phyloP scores from a whole-genome alignment of 1,284 basidiomycete species.

The Cutaneotrichosporon sp. region DNA sequence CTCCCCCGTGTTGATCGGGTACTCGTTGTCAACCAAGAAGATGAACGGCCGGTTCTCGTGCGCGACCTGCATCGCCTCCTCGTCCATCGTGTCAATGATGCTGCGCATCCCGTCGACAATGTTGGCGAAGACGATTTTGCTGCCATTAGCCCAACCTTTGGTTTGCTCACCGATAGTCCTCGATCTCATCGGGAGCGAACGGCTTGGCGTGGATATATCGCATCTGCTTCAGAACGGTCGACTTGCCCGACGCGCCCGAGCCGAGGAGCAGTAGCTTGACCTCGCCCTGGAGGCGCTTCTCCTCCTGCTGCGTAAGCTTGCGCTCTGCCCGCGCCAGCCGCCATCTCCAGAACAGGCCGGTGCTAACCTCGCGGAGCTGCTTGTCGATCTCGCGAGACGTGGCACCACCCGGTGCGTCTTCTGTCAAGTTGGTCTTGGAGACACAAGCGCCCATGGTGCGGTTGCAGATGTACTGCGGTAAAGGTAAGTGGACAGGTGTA shows the following conservation, averaged over 20 bases:
- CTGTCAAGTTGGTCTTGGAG: slow-evolving; percentile 51
- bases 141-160: slow-evolving; percentile 38
- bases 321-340: not conserved
- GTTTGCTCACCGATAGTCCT: slow-evolving; percentile 41
- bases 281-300: slow-evolving; percentile 65
- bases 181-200: slow-evolving; percentile 44
- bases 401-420: slow-evolving; percentile 13
- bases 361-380: slow-evolving; percentile 62
- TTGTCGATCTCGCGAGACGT: slow-evolving; percentile 61
- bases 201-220: slow-evolving; percentile 46
- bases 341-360: not conserved
- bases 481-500: not conserved
- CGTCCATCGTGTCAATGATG: slow-evolving; percentile 83
- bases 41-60: slow-evolving; percentile 60
- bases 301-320: slow-evolving; percentile 57
- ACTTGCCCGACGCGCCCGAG: slow-evolving; percentile 91
- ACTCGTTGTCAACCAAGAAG: slow-evolving; percentile 66
- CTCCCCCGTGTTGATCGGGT: slow-evolving; percentile 74
- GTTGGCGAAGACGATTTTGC: slow-evolving; percentile 89
- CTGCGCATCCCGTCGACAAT: slow-evolving; percentile 78
- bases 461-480: not conserved
- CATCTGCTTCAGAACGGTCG: slow-evolving; percentile 60
- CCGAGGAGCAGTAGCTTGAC: slow-evolving; percentile 87
- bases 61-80: slow-evolving; percentile 72
- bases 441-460: slow-evolving; percentile 70